phyloP scores from a whole-genome alignment of 1,284 basidiomycete genomes.

The Rhodotorula sp. region DNA sequence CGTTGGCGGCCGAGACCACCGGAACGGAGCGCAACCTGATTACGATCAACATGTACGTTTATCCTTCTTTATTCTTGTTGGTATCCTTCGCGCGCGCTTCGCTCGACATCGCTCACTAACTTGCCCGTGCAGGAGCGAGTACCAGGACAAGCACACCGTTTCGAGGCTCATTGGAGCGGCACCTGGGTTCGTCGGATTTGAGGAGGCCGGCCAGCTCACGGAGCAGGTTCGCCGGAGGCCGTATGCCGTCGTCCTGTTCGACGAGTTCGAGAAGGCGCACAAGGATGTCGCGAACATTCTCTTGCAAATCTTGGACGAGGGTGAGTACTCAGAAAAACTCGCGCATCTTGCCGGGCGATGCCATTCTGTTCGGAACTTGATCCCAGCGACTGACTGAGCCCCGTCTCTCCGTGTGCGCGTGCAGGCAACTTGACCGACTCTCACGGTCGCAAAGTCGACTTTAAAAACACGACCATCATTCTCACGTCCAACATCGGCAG shows the following conservation, averaged over 20 bases:
- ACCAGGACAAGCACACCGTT: constrained; percentile 81
- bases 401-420: no score
- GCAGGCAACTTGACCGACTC: constrained; percentile 69
- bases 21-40: constrained; percentile 53
- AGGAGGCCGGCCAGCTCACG: constrained; percentile 66
- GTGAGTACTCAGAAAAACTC: no score
- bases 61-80: no score
- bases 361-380: no score
- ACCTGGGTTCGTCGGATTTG: constrained; percentile 51
- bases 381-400: no score
- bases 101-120: neutral
- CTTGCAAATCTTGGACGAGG: constrained; percentile 90
- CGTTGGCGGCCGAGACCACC: constrained; percentile 58
- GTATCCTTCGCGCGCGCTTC: constrained; percentile 51
- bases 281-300: constrained; percentile 79
- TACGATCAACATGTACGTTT: constrained; percentile 69
- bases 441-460: constrained; percentile 57
- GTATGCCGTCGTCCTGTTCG: constrained; percentile 66
- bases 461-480: constrained; percentile 75
- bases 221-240: constrained; percentile 61
- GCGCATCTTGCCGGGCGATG: no score
- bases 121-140: constrained; percentile 51
- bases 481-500: constrained; percentile 87
- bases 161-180: constrained; percentile 79
- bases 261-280: constrained; percentile 87